Evolutionary conservation across 2,329 filamentous ascomycete genomes (phyloP), one percentile per base, ranked within the genome.

Genomic region (Amauroascus niger): DNA sequence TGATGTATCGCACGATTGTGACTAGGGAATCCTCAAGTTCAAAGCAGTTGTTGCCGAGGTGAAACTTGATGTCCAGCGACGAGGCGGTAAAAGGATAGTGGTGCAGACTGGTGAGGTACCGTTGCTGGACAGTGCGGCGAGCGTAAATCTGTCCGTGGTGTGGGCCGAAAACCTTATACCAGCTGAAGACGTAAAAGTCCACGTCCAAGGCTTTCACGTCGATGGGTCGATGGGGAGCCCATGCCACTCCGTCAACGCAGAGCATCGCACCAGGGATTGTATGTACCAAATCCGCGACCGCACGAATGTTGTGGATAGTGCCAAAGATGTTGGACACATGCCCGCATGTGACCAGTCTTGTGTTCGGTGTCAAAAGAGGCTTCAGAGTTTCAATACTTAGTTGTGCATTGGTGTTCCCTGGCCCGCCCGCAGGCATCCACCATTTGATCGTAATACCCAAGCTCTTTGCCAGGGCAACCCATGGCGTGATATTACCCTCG

Each of bases 1-100:
- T 52, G 8, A 87, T 72, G 59, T 88, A 87, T 0, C 71, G 65
- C 0, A 79, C 69, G 1, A 88, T 76, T 1, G 33, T 51, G 46
- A 46, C 24, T n/a, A 53, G n/a, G 6, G 24, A 44, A 13, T 52
- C 49, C 39, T 52, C 49, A 6, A 52, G 40, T 18, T 44, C 49
- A 24, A 52, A 52, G n/a, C 49, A 52, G 49, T 52, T 52, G 11
- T 43, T 45, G 26, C 49, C 49, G 33, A 52, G 39, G 37, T 45
- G 49, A n/a, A 52, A 45, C n/a, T 35, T 52, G 26, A 33, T 18
- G 32, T 52, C 49, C 5, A 52, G 49, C 37, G 49, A 43, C 18
- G 37, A 32, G n/a, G 14, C 16, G 37, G 30, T 35, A 18, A 52
- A 45, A 32, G 40, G 46, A 30, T 47, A 18, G 24, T 80, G 1